These are phyloP conservation scores for Dissophora ornata DNA, from an alignment of 192 early-diverging fungal species.

Conservation along the genomic window DNA sequence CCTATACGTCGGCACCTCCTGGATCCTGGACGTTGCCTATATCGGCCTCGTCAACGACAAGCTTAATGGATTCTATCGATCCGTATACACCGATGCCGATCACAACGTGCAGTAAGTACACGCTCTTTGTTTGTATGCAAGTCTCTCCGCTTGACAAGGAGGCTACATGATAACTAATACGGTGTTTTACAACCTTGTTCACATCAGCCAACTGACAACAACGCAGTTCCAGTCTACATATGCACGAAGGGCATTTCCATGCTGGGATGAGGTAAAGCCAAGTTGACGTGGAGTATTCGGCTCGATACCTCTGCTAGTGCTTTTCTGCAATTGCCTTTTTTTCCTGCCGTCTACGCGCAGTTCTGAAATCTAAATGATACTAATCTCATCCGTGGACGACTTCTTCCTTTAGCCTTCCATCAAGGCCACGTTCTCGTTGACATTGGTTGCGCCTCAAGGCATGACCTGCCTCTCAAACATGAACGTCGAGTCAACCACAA, in stretches of 20 bases:
- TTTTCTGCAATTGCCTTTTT: too few relatives aligned
- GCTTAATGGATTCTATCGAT: slow-evolving; percentile 90
- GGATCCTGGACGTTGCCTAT: slow-evolving; percentile 63
- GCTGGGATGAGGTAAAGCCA: slow-evolving; percentile 85
- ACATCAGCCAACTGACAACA: slow-evolving; percentile 78
- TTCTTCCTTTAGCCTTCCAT: slow-evolving; percentile 57
- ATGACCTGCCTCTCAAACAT: slow-evolving; percentile 67
- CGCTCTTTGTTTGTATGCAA: too few relatives aligned
- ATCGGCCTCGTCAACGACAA: slow-evolving; percentile 74
- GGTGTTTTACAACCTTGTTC: too few relatives aligned
- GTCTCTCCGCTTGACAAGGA: too few relatives aligned
- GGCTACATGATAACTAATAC: too few relatives aligned
- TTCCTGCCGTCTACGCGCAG: too few relatives aligned
- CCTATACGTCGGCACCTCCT: slow-evolving; percentile 59
- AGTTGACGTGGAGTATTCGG: too few relatives aligned
- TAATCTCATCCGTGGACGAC: background rate
- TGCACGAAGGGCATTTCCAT: slow-evolving; percentile 91
- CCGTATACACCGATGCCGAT: slow-evolving; percentile 72
- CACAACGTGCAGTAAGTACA: slow-evolving; percentile 61
- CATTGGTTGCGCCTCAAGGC: slow-evolving; percentile 52
- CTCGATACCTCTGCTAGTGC: too few relatives aligned
- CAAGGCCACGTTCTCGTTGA: slow-evolving; percentile 67
- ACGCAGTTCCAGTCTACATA: slow-evolving; percentile 97
- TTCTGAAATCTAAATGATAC: too few relatives aligned
- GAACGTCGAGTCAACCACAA: slow-evolving; percentile 34